Evolutionary conservation across 129 eudicot species (phyloP), one percentile per base, ranked within the genome.

Genomic region (Centella asiatica): DNA sequence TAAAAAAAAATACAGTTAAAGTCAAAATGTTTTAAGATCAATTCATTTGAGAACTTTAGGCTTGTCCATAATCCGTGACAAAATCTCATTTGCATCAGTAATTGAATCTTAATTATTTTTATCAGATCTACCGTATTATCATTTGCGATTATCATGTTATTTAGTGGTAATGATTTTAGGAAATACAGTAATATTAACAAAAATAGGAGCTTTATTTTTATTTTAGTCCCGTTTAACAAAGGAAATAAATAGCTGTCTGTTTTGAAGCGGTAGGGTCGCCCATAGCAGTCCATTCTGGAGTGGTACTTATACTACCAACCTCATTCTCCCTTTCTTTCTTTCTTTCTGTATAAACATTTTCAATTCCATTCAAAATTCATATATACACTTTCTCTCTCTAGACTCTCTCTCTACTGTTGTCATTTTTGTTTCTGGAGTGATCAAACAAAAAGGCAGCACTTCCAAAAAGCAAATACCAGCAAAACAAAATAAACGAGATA

Each of bases 381-480:
- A n/a, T n/a, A n/a, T n/a, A n/a, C n/a, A n/a, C n/a, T n/a, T n/a
- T 32, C 62, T 32, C 62, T 28, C 40, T 57, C 22, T 29, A 1
- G 1, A 9, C 6, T 4, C 37, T 54, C 33, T 26, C 37, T 56
- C 14, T 47, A 4, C 19, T 18, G 2, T 25, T 31, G 32, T 50
- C 32, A 1, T 4, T 50, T 50, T 22, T 50, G 31, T 50, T 51
- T 25, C 57, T 23, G 24, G 26, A 47, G 26, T 48, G 13, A 15
- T 15, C 29, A 28, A 54, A 54, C 19, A 54, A 29, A 36, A 36
- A 42, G 12, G 28, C 15, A 54, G 19, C 33, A 28, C n/a, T 62
- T 62, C 42, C 67, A 44, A 45, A 62, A 62, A 45, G 66, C 53
- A 27, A 26, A n/a, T 22, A 5, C 33, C 26, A 9, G 15, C 19